A percentile compares a stretch with the other conserved stretches of the same genome.
Conservation (phyloP, 257 asterid genomes). For the Cinchona pubescens region DNA sequence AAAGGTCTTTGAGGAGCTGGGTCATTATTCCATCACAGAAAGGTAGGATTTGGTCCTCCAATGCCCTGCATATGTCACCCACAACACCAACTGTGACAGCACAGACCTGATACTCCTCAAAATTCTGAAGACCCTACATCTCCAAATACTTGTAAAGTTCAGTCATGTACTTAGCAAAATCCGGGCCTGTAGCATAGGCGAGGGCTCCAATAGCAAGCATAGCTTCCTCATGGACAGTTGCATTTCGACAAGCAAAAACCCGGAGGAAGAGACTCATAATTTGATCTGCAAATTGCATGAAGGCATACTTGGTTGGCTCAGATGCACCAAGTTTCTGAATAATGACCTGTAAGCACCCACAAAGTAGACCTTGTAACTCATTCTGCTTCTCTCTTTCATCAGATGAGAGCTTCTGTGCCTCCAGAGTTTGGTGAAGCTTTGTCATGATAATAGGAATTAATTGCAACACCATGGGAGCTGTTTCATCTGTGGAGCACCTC, state of each 20-base stretch:
- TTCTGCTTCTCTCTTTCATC: conserved; percentile 76
- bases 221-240: conserved; percentile 92
- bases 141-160: conserved; percentile 83
- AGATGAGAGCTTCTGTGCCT: conserved; percentile 65
- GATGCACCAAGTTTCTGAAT: conserved; percentile 70
- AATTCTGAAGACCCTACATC: conserved; percentile 91
- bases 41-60: conserved; percentile 70
- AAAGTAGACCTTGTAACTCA: conserved; percentile 77
- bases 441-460: conserved; percentile 74
- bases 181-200: conserved; percentile 68
- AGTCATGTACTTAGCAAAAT: conserved; percentile 70
- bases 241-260: conserved; percentile 78
- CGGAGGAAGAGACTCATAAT: conserved; percentile 68
- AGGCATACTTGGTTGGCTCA: conserved; percentile 55
- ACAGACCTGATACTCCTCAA: conserved; percentile 88
- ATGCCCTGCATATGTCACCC: conserved; percentile 83
- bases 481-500: conserved; percentile 72
- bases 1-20: conserved; percentile 67
- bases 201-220: conserved; percentile 92
- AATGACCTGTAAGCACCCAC: conserved; percentile 79
- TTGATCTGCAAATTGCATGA: conserved; percentile 78
- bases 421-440: conserved; percentile 75
- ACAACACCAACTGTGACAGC: conserved; percentile 89
- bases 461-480: conserved; percentile 66
- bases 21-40: conserved; percentile 90